phyloP scores from a whole-genome alignment of 352 stramenopile genomes.

The Pythium rishiriense region DNA sequence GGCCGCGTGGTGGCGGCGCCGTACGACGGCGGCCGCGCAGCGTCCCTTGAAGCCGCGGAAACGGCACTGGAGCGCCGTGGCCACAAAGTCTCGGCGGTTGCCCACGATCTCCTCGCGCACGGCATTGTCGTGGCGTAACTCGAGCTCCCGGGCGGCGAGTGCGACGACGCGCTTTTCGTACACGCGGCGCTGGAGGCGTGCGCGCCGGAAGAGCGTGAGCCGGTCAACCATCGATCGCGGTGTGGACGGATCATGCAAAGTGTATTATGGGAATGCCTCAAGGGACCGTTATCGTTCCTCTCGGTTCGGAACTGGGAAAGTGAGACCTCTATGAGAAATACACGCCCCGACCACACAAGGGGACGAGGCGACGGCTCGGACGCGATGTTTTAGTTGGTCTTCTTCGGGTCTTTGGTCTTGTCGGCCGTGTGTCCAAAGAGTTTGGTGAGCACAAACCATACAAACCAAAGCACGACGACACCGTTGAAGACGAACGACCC shows the following conservation, averaged over 20 bases:
- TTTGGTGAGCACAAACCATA: slow-evolving; percentile 61
- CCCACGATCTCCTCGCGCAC: slow-evolving; percentile 68
- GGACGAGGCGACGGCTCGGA: no score
- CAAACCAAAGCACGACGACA: slow-evolving; percentile 57
- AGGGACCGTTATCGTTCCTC: no score
- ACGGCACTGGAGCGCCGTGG: slow-evolving; percentile 61
- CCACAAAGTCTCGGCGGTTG: slow-evolving; percentile 79
- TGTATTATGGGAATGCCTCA: slow-evolving; percentile 1
- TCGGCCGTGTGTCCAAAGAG: slow-evolving; percentile 26
- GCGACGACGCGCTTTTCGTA: slow-evolving; percentile 56
- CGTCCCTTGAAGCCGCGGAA: slow-evolving; percentile 68
- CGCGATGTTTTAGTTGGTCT: slow-evolving; percentile 17
- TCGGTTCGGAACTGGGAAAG: no score
- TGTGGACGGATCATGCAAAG: neutral
- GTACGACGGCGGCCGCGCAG: slow-evolving; percentile 31
- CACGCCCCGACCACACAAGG: no score
- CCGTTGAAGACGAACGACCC: slow-evolving; percentile 54
- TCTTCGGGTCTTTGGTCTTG: slow-evolving; percentile 30
- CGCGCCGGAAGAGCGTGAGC: slow-evolving; percentile 45
- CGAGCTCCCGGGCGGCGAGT: slow-evolving; percentile 41
- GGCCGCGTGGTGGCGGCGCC: slow-evolving; percentile 44
- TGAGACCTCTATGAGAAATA: no score
- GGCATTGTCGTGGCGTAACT: slow-evolving; percentile 57
- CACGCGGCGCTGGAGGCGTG: slow-evolving; percentile 52
- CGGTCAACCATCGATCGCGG: slow-evolving; percentile 40